Base-by-base conservation (phyloP, 2,329 filamentous ascomycete species). In the Trichoderma atroviride region DNA sequence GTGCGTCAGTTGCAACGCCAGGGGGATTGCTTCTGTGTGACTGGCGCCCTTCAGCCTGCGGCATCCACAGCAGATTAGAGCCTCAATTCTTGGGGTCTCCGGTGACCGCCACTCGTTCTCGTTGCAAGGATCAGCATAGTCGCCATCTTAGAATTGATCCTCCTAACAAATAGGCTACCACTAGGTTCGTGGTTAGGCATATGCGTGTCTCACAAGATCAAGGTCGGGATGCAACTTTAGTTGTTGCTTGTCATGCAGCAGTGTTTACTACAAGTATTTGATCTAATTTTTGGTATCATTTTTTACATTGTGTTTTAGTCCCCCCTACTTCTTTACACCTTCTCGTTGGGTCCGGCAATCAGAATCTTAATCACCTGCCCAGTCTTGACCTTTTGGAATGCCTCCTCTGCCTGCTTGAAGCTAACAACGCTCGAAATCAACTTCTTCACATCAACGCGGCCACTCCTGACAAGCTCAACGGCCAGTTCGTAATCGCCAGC, bases 401-500 rank as follows among this genome's bases (percentile, higher is more conserved):
- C 95, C 76, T 91, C 84, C 82, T 97, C 93, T 0, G 95, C 95
- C 71, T 96, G 85, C 73, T 88, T 83, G 77, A 98, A 98, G 60
- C 87, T 85, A 63, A 97, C 93, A 33, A 89, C 88, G 35, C 87
- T 86, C 16, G 91, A 93, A 72, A 98, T 89, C 71, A 98, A 84
- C 79, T 88, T 88, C 88, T 96, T 96, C 70, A 94, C 91, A 56
- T 92, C 88, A 52, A 98, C 87, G 78, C 88, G 89, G 61, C 92
- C 92, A 31, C 82, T 85, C 9, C 87, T 86, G 1, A 97, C 88
- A 71, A 98, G 85, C 72, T 93, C 88, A 57, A 97, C 85, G 5
- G 93, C 93, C 7, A 94, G 87, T 78, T 90, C 87, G 81, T 97
- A 98, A 80, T 97, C 95, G 24, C 94, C 94, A 67, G 89, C 87